A percentile compares a stretch with the other conserved stretches of the same genome.
Evolutionary conservation across 768 basidiomycete species (phyloP).

Genomic region (Lyophyllum shimeji): DNA sequence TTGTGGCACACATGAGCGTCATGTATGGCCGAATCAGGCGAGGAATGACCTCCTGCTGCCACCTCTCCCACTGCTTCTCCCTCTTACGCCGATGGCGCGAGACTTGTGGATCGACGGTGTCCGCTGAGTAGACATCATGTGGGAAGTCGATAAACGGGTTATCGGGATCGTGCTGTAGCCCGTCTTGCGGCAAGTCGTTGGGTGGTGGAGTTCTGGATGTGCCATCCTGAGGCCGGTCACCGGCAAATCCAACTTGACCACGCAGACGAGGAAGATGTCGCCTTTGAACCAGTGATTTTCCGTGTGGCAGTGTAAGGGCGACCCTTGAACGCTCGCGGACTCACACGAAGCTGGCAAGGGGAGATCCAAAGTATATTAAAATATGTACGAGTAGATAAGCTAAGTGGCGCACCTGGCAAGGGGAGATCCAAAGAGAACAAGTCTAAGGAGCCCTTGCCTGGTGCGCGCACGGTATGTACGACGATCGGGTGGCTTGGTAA

Average conservation of each 20-base stretch:
- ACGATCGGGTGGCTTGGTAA: too few species aligned
- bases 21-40: neutral
- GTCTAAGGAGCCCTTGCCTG: too few species aligned
- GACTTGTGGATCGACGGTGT: neutral
- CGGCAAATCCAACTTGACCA: neutral
- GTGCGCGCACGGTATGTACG: too few species aligned
- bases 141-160: neutral
- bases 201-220: neutral
- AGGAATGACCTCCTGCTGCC: slow-evolving; percentile 2
- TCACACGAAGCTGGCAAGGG: too few species aligned
- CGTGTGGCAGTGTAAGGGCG: too few species aligned
- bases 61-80: slow-evolving; percentile 5
- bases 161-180: neutral
- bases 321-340: too few species aligned
- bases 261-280: neutral
- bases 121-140: neutral
- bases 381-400: too few species aligned
- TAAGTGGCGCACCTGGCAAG: too few species aligned
- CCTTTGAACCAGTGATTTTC: neutral
- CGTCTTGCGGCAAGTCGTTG: neutral
- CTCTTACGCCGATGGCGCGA: neutral
- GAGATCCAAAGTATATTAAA: too few species aligned
- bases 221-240: neutral
- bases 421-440: too few species aligned
- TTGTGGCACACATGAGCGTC: neutral